Evolutionary conservation across 305 asterid genomes (phyloP), one percentile per base, ranked within the genome.

Genomic region (Solanum hybrid): DNA sequence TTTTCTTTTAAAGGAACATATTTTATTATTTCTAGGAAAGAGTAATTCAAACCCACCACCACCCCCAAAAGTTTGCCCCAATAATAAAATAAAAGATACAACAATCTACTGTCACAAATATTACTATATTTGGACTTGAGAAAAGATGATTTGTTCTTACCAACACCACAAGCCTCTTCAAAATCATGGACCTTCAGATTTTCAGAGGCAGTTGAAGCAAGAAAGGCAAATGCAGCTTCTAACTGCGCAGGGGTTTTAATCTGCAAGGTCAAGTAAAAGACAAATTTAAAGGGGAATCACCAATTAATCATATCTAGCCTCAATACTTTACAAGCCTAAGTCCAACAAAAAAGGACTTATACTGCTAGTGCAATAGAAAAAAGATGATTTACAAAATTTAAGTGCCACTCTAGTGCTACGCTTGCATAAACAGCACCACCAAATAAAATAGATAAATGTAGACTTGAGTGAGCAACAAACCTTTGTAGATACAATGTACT

Each of bases 141-240:
- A 22, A 85, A 83, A 10, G 67, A 87, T 37, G 31, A 22, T 81
- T 57, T 82, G 37, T n/a, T 71, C 96, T 67, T 95, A 96, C 98
- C 98, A 90, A 97, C 97, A 85, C 97, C 99, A 96, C 99, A 96
- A 86, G 97, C 95, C 89, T 92, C 95, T 92, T 96, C 99, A 89
- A 97, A 95, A 86, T 95, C 99, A 86, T 91, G 90, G 89, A 90
- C 81, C 57, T 93, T 92, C 88, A 96, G 92, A 89, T 51, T 77
- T 88, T 95, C 98, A 57, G 98, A 93, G 89, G 95, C 96, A 85
- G 94, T 90, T 34, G 93, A 93, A 84, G 94, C 86, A 87, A 96
- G 94, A 92, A 94, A 96, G 10, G 94, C 86, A 92, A 96, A 95
- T 80, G 99, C 99, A 77, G 99, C 98, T 69, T 97, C 99, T 93